Percentiles rank a stretch among this genome's conserved stretches.
These are phyloP conservation scores for Ilyonectria mors-panacis DNA, from an alignment of 2,329 filamentous ascomycete genomes.

Conservation along the genomic window DNA sequence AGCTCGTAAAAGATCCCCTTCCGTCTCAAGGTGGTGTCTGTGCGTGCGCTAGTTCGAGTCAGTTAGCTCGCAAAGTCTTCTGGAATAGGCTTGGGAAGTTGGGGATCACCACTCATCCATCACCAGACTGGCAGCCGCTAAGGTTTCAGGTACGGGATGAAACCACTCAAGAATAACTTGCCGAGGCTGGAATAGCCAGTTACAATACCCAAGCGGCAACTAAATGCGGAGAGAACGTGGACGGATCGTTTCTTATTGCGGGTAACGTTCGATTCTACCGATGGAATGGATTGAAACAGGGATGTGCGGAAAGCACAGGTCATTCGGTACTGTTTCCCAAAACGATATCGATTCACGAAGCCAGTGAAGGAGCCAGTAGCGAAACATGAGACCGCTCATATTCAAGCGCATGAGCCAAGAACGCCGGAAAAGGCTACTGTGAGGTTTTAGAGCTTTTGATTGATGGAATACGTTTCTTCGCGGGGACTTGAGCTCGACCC, in stretches of 20 bases:
- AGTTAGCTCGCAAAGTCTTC: slow-evolving; percentile 3
- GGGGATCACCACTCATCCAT: neutral
- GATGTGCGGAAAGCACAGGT: neutral
- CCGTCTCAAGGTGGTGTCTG: neutral
- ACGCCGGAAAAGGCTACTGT: too few relatives aligned
- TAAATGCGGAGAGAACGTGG: neutral
- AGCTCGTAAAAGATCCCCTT: neutral
- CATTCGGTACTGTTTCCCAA: slow-evolving; percentile 5
- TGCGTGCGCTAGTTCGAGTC: neutral
- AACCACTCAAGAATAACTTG: neutral
- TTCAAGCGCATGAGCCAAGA: neutral
- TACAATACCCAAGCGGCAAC: neutral
- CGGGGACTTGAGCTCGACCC: neutral
- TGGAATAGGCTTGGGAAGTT: slow-evolving; percentile 1
- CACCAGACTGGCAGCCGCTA: neutral
- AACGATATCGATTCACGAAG: slow-evolving; percentile 6
- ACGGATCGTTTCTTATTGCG: neutral
- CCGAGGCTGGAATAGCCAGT: neutral
- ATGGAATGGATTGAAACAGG: neutral
- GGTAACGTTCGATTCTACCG: neutral
- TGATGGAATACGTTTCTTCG: neutral
- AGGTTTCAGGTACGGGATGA: neutral
- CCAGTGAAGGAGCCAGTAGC: too few relatives aligned
- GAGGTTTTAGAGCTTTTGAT: neutral
- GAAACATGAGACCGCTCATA: neutral